Percentiles rank a stretch among this genome's conserved stretches.
These are phyloP conservation scores for Linum usitatissimum DNA, from an alignment of 345 rosid species.

Conservation along the genomic window DNA sequence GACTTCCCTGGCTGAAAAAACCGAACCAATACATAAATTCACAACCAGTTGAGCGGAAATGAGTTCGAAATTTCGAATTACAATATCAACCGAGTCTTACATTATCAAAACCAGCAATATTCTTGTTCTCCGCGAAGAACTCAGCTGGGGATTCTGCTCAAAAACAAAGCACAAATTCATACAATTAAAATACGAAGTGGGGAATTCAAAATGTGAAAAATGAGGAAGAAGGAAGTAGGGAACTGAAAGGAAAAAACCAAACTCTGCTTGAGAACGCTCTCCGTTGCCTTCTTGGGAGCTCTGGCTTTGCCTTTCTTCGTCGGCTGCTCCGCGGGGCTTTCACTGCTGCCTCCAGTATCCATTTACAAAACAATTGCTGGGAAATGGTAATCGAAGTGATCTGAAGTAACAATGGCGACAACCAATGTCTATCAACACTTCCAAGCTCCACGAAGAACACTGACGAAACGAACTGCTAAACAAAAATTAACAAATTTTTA, in stretches of 20 bases:
- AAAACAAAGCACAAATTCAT: conserved; percentile 2
- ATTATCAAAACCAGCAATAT: conserved; percentile 96
- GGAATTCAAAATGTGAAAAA: background rate
- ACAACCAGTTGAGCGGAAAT: background rate
- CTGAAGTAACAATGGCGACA: too few relatives aligned
- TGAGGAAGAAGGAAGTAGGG: background rate
- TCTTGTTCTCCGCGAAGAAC: conserved; percentile 97
- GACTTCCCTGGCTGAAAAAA: conserved; percentile 76
- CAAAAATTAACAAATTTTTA: too few relatives aligned
- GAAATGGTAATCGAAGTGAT: too few relatives aligned
- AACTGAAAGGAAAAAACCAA: conserved; percentile 1
- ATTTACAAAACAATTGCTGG: conserved; percentile 11
- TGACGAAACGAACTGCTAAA: too few relatives aligned
- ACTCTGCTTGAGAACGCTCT: conserved; percentile 89
- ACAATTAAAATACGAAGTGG: background rate
- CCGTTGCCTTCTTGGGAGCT: conserved; percentile 43
- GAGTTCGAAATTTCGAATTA: background rate
- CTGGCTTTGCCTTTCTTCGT: conserved; percentile 58
- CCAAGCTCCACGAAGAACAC: background rate
- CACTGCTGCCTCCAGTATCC: conserved; percentile 37
- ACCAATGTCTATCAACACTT: background rate
- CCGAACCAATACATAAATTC: background rate
- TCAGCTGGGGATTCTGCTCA: conserved; percentile 93
- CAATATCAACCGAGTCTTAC: conserved; percentile 29
- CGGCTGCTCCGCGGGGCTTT: conserved; percentile 22